phyloP scores from a whole-genome alignment of 1,139 yeast genomes.

The Suhomyces choctaworum region DNA sequence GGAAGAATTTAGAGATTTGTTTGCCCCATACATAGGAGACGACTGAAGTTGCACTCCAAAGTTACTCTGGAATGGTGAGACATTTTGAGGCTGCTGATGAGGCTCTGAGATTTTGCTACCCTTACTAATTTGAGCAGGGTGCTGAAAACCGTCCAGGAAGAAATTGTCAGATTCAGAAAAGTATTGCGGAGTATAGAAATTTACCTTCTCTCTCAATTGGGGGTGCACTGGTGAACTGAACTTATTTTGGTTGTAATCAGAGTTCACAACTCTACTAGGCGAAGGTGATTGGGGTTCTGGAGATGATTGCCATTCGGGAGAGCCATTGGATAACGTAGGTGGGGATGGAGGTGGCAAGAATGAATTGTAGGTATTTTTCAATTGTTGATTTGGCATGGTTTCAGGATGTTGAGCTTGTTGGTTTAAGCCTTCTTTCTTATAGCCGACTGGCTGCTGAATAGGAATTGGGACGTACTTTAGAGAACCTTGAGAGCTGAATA shows the following conservation, averaged over 20 bases:
- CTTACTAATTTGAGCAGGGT: conserved; percentile 13
- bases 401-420: conserved; percentile 5
- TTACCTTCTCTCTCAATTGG: conserved; percentile 20
- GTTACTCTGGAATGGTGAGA: conserved; percentile 9
- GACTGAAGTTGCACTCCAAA: conserved; percentile 19
- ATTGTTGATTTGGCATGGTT: conserved; percentile 10
- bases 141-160: conserved; percentile 5
- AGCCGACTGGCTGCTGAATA: conserved; percentile 35
- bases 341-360: conserved; percentile 47
- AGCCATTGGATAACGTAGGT: conserved; percentile 39
- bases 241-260: conserved; percentile 11
- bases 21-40: conserved; percentile 29
- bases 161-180: conserved; percentile 30
- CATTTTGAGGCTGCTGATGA: conserved; percentile 7
- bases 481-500: conserved; percentile 8
- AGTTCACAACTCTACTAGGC: conserved; percentile 13
- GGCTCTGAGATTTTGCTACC: conserved; percentile 2
- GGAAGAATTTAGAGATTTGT: conserved; percentile 27
- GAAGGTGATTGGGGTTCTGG: conserved; percentile 47
- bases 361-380: conserved; percentile 21
- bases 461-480: conserved; percentile 45
- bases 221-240: conserved; percentile 33
- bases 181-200: conserved; percentile 43
- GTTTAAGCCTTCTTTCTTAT: conserved; percentile 13
- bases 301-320: conserved; percentile 42